Conservation (phyloP, 768 basidiomycete species). For the Kwoniella heveanensis region DNA sequence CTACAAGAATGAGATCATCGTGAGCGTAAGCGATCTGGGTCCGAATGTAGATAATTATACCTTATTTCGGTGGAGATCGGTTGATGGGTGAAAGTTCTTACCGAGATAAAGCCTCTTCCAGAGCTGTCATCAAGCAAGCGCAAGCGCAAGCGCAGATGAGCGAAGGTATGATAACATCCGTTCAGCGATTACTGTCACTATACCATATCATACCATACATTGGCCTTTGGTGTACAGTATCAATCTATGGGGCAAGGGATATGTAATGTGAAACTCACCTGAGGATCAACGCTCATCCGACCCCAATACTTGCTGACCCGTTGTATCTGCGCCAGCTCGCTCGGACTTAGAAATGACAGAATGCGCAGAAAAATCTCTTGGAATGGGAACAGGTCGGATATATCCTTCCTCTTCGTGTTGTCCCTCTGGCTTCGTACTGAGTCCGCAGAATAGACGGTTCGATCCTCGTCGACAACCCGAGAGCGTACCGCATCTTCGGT, state of each 20-base stretch:
- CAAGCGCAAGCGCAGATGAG: too few species aligned
- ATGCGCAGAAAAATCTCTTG: slow-evolving; percentile 55
- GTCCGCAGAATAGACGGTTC: too few species aligned
- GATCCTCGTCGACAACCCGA: too few species aligned
- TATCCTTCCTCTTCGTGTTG: neutral
- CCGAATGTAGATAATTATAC: neutral
- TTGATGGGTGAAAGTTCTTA: slow-evolving; percentile 32
- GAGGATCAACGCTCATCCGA: slow-evolving; percentile 51
- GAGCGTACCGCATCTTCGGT: too few species aligned
- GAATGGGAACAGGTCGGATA: slow-evolving; percentile 40
- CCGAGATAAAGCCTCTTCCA: slow-evolving; percentile 55
- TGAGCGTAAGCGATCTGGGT: neutral
- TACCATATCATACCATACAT: too few species aligned
- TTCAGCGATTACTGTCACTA: slow-evolving; percentile 39
- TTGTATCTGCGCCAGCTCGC: slow-evolving; percentile 46
- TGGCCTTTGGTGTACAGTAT: too few species aligned
- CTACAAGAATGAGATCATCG: slow-evolving; percentile 13
- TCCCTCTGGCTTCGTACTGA: neutral
- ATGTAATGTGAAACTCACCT: too few species aligned
- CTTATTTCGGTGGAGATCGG: too few species aligned
- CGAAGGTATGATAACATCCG: neutral
- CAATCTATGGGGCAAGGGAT: too few species aligned
- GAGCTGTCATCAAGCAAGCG: slow-evolving; percentile 30
- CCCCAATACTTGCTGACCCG: slow-evolving; percentile 49
- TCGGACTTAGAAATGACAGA: slow-evolving; percentile 43